A percentile compares a stretch with the other conserved stretches of the same genome.
These are phyloP conservation scores for Thermothielavioides terrestris DNA, from an alignment of 495 filamentous ascomycete species.

Conservation along the genomic window DNA sequence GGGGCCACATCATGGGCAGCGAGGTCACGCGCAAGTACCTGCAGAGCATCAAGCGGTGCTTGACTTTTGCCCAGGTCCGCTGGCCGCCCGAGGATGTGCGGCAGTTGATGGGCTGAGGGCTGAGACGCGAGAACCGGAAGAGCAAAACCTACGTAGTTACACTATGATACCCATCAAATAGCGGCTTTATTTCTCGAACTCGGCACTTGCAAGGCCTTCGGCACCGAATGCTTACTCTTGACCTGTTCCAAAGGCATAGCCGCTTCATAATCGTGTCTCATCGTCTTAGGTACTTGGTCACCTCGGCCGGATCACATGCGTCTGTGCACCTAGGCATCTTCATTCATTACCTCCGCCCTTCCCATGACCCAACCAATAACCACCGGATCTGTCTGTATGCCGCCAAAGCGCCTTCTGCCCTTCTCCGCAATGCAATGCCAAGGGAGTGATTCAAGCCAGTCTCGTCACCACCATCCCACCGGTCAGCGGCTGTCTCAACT, in stretches of 20 bases:
- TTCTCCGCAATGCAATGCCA: slow-evolving; percentile 1
- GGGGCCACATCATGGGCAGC: slow-evolving; percentile 95
- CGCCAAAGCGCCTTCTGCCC: background rate
- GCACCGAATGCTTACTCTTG: no score
- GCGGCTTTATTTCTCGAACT: background rate
- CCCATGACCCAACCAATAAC: background rate
- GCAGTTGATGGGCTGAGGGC: slow-evolving; percentile 85
- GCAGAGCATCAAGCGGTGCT: slow-evolving; percentile 94
- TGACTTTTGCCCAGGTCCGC: slow-evolving; percentile 92
- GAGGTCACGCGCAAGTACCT: slow-evolving; percentile 91
- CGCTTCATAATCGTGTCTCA: no score
- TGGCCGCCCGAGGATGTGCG: slow-evolving; percentile 90
- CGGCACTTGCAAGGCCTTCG: background rate
- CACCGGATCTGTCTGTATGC: background rate
- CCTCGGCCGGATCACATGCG: no score
- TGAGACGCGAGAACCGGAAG: slow-evolving; percentile 1
- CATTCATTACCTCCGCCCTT: background rate
- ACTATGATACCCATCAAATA: slow-evolving; percentile 12
- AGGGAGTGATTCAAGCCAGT: background rate
- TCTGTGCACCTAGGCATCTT: background rate
- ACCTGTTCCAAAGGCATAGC: no score
- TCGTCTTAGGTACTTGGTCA: no score
- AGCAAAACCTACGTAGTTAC: background rate
- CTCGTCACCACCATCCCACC: no score
- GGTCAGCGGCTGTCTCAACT: background rate